Evolutionary conservation across 169 alveolate species (phyloP).

Genomic region (Perkinsus olseni): DNA sequence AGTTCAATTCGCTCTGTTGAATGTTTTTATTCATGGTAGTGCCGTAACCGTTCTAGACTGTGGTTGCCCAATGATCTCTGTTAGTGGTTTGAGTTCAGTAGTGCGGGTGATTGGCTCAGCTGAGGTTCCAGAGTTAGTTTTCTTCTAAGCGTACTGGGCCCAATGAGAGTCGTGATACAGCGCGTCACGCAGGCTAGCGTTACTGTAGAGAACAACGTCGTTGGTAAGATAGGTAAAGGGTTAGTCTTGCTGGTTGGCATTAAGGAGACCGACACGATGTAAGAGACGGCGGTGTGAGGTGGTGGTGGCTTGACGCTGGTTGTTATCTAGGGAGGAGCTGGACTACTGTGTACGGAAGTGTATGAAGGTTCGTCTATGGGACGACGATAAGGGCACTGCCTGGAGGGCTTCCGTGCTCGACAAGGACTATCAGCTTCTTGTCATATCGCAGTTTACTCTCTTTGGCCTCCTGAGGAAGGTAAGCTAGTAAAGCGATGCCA

Average conservation of each 20-base stretch:
- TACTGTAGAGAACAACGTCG: slow-evolving; percentile 51
- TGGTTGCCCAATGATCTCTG: too few relatives aligned
- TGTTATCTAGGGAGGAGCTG: background rate
- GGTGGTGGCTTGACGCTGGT: background rate
- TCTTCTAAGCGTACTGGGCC: too few relatives aligned
- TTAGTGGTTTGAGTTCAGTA: too few relatives aligned
- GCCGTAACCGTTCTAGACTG: too few relatives aligned
- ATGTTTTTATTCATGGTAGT: too few relatives aligned
- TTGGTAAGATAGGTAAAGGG: slow-evolving; percentile 67
- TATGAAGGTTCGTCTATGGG: slow-evolving; percentile 63
- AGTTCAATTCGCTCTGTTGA: background rate
- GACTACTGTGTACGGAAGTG: slow-evolving; percentile 46
- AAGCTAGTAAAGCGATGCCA: slow-evolving; percentile 37
- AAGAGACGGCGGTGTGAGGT: background rate
- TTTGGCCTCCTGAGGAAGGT: slow-evolving; percentile 41
- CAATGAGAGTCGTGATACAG: slow-evolving; percentile 70
- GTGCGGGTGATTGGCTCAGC: too few relatives aligned
- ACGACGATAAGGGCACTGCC: slow-evolving; percentile 36
- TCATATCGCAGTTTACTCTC: slow-evolving; percentile 77
- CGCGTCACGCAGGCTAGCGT: slow-evolving; percentile 66
- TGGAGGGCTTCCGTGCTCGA: slow-evolving; percentile 67
- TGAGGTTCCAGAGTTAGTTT: too few relatives aligned
- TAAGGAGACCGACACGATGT: slow-evolving; percentile 1
- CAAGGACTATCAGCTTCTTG: slow-evolving; percentile 54
- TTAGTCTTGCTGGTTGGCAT: slow-evolving; percentile 67